phyloP scores from a whole-genome alignment of 371 early-diverging fungal species.

The Lichtheimia ornata region DNA sequence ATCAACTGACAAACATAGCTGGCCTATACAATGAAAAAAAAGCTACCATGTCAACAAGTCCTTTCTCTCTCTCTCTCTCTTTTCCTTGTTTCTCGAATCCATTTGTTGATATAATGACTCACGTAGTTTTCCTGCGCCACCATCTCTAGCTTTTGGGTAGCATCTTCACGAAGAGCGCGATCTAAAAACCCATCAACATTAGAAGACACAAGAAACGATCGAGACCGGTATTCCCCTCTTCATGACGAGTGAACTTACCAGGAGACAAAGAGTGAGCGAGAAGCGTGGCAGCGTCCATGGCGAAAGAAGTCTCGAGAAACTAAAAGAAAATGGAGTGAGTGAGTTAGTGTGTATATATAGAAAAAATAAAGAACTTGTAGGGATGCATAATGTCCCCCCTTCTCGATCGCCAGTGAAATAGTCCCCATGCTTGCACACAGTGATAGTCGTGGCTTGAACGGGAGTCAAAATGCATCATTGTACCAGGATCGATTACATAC shows the following conservation, averaged over 20 bases:
- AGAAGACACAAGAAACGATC: background rate
- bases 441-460: no score
- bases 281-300: constrained; percentile 74
- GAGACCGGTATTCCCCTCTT: background rate
- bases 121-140: constrained; percentile 82
- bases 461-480: no score
- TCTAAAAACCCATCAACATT: constrained; percentile 5
- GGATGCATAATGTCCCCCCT: background rate
- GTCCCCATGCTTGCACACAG: background rate
- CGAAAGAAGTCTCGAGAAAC: constrained; percentile 12
- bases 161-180: constrained; percentile 69
- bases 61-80: background rate
- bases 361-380: background rate
- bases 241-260: constrained; percentile 36
- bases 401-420: background rate
- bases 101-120: constrained; percentile 28
- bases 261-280: constrained; percentile 76
- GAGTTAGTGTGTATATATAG: background rate
- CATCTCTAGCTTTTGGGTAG: constrained; percentile 72
- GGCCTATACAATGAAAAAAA: constrained; percentile 50
- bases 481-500: background rate
- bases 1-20: constrained; percentile 75
- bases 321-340: background rate
- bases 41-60: constrained; percentile 6
- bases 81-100: background rate